Base-by-base conservation (phyloP, 2,329 filamentous ascomycete species). In the Talaromyces sp. region DNA sequence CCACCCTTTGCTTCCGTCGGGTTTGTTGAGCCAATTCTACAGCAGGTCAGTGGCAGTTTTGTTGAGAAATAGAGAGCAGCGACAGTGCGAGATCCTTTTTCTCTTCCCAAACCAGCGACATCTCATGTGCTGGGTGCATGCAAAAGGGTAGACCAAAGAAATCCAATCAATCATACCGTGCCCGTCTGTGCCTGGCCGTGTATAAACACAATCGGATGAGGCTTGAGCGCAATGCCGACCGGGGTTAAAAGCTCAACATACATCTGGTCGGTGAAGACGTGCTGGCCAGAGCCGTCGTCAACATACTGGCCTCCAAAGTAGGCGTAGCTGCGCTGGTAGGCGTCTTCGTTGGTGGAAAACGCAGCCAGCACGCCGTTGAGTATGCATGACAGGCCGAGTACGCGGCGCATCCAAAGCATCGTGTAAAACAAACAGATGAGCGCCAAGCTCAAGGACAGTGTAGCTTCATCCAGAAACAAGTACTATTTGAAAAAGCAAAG, bases 1-100 rank as follows among this genome's bases (percentile, higher is more conserved):
- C 81, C 80, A 83, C 50, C 81, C 81, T 61, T 70, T 63, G 5
- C 76, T 70, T 36, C 75, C 76, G 64, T 83, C 80, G 3, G 81
- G 81, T 36, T 78, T 83, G 62, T 80, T 81, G 33, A 80, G 68
- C 73, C 74, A 81, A 56, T 78, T 78, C 72, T 76, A 54, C 33
- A 30, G 28, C 23, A 27, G n/a, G 12, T 18, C 18, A 64, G 34
- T 16, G 34, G 34, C 5, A 16, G 34, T 8, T 36, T 36, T 36
- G 34, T 36, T 36, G 14, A 16, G 14, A 16, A 36, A 36, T 36
- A 16, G 14, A 36, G 34, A 16, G 10, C 3, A 36, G 10, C 33
- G 34, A 12, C 34, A 14, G 34, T 1, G 34, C 16, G 14, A 16
- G 34, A 4, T 36, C 14, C 12, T 3, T 3, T 12, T 36, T 36